Evolutionary conservation across 2,329 filamentous ascomycete genomes (phyloP), one percentile per base, ranked within the genome.

Genomic region (Penicillium sp.): DNA sequence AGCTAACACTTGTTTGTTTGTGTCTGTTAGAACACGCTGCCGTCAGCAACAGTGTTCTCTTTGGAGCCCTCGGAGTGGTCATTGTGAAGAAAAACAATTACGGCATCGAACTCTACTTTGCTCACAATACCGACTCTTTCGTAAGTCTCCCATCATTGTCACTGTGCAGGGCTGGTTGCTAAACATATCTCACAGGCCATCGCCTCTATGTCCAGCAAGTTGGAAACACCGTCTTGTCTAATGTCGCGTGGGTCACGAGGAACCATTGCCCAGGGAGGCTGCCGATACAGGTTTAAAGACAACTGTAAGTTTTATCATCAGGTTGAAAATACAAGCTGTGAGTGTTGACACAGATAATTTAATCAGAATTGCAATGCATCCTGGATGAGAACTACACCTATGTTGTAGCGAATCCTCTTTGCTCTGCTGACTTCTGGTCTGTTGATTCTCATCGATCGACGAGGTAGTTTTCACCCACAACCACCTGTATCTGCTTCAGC

Each of bases 101-200:
- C 22, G 92, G 91, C 1, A 85, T 90, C 61, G 91, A 89, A 69
- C 83, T 99, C 50, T 93, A 93, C 74, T 99, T 96, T 77, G 92
- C 89, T 1, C 94, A 99, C 79, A 99, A 97, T 69, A 99, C 94
- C 0, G 93, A 97, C 71, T 88, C 85, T 1, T 88, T 89, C 68
- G 84, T 82, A 69, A 71, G 78, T 34, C 10, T 68, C 32, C 20
- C 24, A 38, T 31, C 7, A 38, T 8, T 16, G 5, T 22, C 8
- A 5, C 29, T 37, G 3, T 11, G 4, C 5, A 20, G 7, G 1
- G 8, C 3, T n/a, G 14, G 22, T 42, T 40, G 10, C 61, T 65
- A 51, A 55, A n/a, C 24, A 32, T 34, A 20, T 50, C 42, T 29
- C 39, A 18, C 53, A 81, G 78, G 92, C 92, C 6, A 77, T 99